A percentile compares a stretch with the other conserved stretches of the same genome.
These are phyloP conservation scores for Elaphomyces granulatus DNA, from an alignment of 495 filamentous ascomycete species.

Conservation along the genomic window DNA sequence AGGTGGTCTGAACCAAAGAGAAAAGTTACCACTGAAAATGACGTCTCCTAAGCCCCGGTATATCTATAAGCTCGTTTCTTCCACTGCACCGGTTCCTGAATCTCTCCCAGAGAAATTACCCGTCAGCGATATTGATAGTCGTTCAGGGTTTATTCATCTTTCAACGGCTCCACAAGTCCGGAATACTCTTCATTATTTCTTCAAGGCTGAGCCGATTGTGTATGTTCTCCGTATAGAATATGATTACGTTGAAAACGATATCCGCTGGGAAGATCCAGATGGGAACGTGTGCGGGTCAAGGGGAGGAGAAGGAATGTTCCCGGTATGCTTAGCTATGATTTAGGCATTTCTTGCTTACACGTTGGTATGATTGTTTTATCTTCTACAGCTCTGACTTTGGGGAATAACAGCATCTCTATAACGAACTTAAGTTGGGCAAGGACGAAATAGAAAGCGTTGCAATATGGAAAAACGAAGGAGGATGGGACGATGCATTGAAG, in stretches of 20 bases:
- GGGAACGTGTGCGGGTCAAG: slow-evolving; percentile 27
- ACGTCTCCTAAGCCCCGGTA: slow-evolving; percentile 20
- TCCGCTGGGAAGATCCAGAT: slow-evolving; percentile 31
- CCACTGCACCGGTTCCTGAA: slow-evolving; percentile 25
- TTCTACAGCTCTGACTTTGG: too few species aligned
- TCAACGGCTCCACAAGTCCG: slow-evolving; percentile 28
- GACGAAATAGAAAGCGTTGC: slow-evolving; percentile 31
- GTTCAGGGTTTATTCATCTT: slow-evolving; percentile 30
- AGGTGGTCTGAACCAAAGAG: too few species aligned
- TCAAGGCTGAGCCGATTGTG: slow-evolving; percentile 61
- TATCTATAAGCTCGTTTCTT: slow-evolving; percentile 33
- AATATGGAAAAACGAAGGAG: slow-evolving; percentile 31
- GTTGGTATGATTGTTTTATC: too few species aligned
- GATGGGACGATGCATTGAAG: slow-evolving; percentile 29
- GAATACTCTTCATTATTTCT: slow-evolving; percentile 43
- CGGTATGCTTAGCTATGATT: too few species aligned
- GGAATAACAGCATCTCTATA: slow-evolving; percentile 27
- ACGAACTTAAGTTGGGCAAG: slow-evolving; percentile 28
- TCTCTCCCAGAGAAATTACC: slow-evolving; percentile 28
- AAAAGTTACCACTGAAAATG: slow-evolving; percentile 13
- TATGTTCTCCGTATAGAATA: slow-evolving; percentile 65
- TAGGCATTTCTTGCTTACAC: too few species aligned
- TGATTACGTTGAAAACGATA: slow-evolving; percentile 33
- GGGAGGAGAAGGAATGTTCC: slow-evolving; percentile 31
- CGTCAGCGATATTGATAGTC: slow-evolving; percentile 28